These are phyloP conservation scores for Symbiodinium natans DNA, from an alignment of 73 alveolate genomes.

Conservation along the genomic window DNA sequence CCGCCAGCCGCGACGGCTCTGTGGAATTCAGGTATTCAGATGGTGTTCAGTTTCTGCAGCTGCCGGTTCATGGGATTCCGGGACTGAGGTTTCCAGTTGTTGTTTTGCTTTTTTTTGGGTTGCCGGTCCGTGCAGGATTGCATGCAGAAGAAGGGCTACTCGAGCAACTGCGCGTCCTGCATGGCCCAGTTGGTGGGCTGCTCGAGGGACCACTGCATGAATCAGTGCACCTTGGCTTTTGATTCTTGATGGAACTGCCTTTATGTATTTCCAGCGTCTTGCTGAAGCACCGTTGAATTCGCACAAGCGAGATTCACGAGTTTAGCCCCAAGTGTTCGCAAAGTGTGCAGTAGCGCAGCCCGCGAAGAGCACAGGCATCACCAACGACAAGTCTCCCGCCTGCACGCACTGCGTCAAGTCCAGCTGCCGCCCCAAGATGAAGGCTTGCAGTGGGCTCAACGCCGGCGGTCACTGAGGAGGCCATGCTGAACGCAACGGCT, in stretches of 20 bases:
- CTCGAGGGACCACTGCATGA: constrained; percentile 48
- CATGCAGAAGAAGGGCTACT: constrained; percentile 10
- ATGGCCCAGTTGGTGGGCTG: constrained; percentile 24
- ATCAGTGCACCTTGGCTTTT: constrained; percentile 30
- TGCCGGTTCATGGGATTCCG: background rate
- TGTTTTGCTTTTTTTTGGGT: no score
- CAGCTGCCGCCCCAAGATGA: constrained; percentile 15
- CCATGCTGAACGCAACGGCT: background rate
- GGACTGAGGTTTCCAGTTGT: background rate
- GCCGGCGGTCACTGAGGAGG: constrained; percentile 62
- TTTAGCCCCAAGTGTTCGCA: no score
- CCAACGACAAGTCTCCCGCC: constrained; percentile 47
- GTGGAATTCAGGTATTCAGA: background rate
- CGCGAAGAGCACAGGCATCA: background rate
- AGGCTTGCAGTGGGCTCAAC: constrained; percentile 28
- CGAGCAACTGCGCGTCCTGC: background rate
- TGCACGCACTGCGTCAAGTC: constrained; percentile 53
- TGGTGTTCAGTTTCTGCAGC: background rate
- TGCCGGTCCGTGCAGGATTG: background rate
- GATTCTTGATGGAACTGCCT: background rate
- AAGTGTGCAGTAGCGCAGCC: background rate
- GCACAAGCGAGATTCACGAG: no score
- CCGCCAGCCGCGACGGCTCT: background rate
- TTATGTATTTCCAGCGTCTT: background rate
- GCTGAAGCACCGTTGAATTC: background rate